These are phyloP conservation scores for Alisma plantagoaquatica DNA, from an alignment of 106 monocot genomes.

Conservation along the genomic window DNA sequence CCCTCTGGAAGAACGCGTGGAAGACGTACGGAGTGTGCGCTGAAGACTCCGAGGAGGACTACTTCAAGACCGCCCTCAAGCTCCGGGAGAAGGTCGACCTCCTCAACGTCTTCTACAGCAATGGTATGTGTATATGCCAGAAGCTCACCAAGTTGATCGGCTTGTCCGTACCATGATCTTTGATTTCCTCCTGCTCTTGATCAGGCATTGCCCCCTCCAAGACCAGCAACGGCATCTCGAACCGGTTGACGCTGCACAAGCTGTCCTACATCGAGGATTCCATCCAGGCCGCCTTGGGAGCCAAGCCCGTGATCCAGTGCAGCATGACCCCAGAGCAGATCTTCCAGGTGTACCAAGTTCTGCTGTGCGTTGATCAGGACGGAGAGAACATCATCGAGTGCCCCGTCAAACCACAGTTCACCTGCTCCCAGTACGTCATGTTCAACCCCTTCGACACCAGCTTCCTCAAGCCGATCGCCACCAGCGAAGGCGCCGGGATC, in stretches of 20 bases:
- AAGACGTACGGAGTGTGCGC: neutral
- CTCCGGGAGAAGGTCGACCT: neutral
- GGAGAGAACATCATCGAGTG: no score
- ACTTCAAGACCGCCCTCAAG: neutral
- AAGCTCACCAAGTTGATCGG: neutral
- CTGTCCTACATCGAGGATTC: no score
- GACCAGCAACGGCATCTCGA: neutral
- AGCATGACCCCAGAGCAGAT: slow-evolving; percentile 1
- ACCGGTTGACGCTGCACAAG: no score
- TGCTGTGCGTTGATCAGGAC: neutral
- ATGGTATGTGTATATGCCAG: neutral
- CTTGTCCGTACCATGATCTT: no score
- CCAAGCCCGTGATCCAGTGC: slow-evolving; percentile 1
- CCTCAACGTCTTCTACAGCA: neutral
- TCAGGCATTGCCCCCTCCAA: neutral
- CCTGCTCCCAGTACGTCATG: no score
- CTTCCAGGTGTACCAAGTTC: neutral
- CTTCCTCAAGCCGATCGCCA: no score
- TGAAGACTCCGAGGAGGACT: neutral
- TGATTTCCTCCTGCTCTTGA: neutral
- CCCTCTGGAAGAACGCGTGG: slow-evolving; percentile 3
- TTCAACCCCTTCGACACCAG: no score
- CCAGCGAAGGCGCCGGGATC: no score
- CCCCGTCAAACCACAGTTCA: no score
- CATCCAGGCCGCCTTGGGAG: neutral